phyloP scores from a whole-genome alignment of 768 basidiomycete species.

The Sporobolomyces phaffii region DNA sequence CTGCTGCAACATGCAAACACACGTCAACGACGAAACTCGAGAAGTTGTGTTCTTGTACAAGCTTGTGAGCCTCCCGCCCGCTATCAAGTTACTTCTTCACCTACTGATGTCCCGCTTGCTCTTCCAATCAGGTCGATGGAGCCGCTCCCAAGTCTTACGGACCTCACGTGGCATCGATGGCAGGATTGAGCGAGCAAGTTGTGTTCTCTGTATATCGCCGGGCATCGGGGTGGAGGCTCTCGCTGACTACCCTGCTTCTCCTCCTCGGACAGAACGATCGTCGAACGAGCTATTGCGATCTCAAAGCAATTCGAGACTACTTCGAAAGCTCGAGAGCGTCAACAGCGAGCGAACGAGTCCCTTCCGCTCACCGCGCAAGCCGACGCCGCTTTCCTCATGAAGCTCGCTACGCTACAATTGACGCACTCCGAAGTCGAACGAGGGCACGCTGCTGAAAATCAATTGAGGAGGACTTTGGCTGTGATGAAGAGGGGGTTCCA shows the following conservation, averaged over 20 bases:
- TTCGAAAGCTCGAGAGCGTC: constrained; percentile 57
- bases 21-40: constrained; percentile 84
- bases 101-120: no score
- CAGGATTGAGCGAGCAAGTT: constrained; percentile 61
- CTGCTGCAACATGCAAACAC: constrained; percentile 91
- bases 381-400: constrained; percentile 62
- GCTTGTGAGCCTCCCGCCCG: constrained; percentile 54
- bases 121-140: constrained; percentile 58
- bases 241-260: no score
- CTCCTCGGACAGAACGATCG: no score
- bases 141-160: constrained; percentile 85
- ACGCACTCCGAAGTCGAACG: background rate
- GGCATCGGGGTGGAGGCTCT: background rate
- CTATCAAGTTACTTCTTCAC: no score
- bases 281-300: constrained; percentile 78
- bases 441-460: background rate
- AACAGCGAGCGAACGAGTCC: constrained; percentile 53
- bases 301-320: constrained; percentile 82
- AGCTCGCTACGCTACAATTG: constrained; percentile 52
- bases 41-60: constrained; percentile 90
- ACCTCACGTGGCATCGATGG: constrained; percentile 89
- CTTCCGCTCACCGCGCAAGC: constrained; percentile 78
- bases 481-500: constrained; percentile 13
- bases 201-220: background rate
- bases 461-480: constrained; percentile 23